phyloP scores from a whole-genome alignment of 345 rosid genomes.

The Capsella bursapastoris region DNA sequence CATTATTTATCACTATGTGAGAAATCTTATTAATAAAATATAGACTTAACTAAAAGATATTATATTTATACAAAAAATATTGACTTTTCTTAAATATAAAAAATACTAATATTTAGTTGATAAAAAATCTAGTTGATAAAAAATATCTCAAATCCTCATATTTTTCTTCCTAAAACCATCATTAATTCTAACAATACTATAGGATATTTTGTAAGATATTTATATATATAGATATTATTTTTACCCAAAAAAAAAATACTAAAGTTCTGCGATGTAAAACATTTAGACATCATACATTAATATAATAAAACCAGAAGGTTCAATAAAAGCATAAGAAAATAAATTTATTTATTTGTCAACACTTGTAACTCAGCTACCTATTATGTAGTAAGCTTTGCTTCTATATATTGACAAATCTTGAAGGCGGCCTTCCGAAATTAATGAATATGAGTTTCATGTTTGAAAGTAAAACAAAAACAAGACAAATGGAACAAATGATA shows the following conservation, averaged over 20 bases:
- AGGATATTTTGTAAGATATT: neutral
- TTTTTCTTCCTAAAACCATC: too few species aligned
- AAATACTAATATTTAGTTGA: neutral
- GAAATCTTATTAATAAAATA: neutral
- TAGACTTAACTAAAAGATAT: neutral
- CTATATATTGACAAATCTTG: slow-evolving; percentile 12
- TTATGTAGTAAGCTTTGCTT: neutral
- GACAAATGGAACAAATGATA: slow-evolving; percentile 22
- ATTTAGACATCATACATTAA: neutral
- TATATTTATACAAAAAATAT: neutral
- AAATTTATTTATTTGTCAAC: neutral
- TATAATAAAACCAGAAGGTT: neutral
- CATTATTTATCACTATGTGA: neutral
- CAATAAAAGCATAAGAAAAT: neutral
- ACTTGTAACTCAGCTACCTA: neutral
- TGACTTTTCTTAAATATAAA: neutral
- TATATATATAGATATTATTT: neutral
- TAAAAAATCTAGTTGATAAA: neutral
- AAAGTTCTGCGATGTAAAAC: neutral
- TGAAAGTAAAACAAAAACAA: slow-evolving; percentile 1
- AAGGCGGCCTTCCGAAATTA: slow-evolving; percentile 9
- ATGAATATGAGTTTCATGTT: neutral
- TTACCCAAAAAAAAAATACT: neutral
- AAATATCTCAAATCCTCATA: neutral
- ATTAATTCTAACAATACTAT: neutral